Percentiles rank a stretch among this genome's conserved stretches.
Conservation (phyloP, 2,329 filamentous ascomycete species). For the Lasiodiplodia hormozganensis region DNA sequence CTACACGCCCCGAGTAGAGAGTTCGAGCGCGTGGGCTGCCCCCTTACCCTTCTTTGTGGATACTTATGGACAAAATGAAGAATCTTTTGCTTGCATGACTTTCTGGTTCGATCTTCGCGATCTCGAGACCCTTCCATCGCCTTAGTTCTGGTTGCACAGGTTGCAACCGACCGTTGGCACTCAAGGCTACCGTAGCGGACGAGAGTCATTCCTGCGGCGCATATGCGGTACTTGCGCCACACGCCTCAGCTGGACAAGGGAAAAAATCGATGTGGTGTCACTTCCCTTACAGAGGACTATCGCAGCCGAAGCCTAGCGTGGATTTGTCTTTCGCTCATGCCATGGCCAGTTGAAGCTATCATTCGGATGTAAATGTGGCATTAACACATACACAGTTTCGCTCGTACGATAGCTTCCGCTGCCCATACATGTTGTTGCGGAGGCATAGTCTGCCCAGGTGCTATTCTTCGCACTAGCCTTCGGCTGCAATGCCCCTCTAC, state of each 20-base stretch:
- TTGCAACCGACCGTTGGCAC: not conserved
- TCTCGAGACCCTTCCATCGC: not conserved
- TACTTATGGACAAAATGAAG: constrained; percentile 4
- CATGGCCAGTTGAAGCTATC: no score
- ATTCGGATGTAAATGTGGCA: no score
- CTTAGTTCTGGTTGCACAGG: not conserved
- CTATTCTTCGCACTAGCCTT: no score
- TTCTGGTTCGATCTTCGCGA: not conserved
- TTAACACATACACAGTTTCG: no score
- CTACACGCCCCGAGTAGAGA: not conserved
- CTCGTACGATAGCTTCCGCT: no score
- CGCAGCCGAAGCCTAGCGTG: no score
- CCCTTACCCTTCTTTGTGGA: constrained; percentile 19
- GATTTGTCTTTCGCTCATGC: no score
- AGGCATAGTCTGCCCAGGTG: no score
- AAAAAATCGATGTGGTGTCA: not conserved
- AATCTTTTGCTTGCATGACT: constrained; percentile 5
- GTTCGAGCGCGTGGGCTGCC: not conserved
- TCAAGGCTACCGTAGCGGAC: not conserved
- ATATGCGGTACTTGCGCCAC: not conserved
- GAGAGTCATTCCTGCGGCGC: not conserved
- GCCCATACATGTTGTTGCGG: no score
- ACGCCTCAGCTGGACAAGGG: not conserved
- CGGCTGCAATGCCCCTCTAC: not conserved
- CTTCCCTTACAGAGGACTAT: not conserved